Evolutionary conservation across 1,284 basidiomycete genomes (phyloP).

Genomic region (Trichosporon sp.): DNA sequence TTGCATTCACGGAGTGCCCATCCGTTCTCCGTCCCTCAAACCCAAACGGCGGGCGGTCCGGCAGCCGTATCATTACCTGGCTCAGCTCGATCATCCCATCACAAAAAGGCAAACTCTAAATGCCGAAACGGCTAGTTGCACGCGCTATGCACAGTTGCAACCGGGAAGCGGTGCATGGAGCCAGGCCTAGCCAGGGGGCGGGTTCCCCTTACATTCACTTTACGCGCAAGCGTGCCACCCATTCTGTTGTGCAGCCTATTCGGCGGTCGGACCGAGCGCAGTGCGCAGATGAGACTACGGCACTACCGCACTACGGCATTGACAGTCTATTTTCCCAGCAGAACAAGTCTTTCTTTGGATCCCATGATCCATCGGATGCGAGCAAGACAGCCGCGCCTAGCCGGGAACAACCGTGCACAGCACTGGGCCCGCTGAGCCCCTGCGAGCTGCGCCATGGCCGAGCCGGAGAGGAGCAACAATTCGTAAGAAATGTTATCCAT

Average conservation of each 20-base stretch:
- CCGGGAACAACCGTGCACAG: background rate
- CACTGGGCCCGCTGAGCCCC: background rate
- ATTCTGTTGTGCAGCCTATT: background rate
- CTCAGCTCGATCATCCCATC: background rate
- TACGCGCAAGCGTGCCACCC: background rate
- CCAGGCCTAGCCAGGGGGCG: background rate
- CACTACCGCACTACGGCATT: too few relatives aligned
- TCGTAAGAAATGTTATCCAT: too few relatives aligned
- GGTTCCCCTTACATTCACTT: conserved; percentile 6
- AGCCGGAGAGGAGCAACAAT: background rate
- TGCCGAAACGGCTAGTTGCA: background rate
- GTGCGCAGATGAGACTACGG: background rate
- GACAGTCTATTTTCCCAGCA: background rate
- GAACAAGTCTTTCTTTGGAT: background rate
- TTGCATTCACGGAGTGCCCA: background rate
- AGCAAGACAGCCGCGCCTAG: background rate
- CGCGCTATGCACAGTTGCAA: background rate
- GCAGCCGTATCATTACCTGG: background rate
- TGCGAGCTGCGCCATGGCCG: too few relatives aligned
- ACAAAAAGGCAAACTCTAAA: background rate
- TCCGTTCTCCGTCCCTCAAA: background rate
- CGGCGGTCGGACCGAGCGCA: background rate
- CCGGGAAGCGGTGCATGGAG: background rate
- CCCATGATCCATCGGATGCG: background rate
- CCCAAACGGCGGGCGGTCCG: background rate